Percentiles rank a stretch among this genome's conserved stretches.
Evolutionary conservation across 2,329 filamentous ascomycete species (phyloP).

Genomic region (Fusarium sp.): DNA sequence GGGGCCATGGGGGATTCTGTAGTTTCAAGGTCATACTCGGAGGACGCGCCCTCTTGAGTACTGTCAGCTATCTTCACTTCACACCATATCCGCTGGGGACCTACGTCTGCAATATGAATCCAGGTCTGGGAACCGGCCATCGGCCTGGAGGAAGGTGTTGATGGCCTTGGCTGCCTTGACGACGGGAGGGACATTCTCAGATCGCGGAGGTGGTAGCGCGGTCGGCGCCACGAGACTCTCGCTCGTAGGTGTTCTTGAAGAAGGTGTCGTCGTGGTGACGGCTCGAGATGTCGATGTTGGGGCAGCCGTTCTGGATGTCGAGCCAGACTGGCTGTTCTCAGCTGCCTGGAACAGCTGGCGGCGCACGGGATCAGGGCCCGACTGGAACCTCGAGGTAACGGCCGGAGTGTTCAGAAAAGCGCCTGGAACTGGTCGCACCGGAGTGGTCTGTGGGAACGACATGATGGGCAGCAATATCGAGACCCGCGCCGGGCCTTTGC

Average conservation of each 20-base stretch:
- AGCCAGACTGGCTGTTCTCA: conserved; percentile 40
- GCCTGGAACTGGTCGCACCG: conserved; percentile 79
- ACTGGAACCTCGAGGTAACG: conserved; percentile 61
- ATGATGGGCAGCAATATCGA: conserved; percentile 54
- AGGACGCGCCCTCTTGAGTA: conserved; percentile 83
- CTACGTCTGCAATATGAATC: conserved; percentile 90
- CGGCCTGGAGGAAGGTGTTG: conserved; percentile 80
- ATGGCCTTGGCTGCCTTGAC: conserved; percentile 86
- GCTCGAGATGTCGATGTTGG: conserved; percentile 35
- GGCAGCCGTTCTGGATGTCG: conserved; percentile 31
- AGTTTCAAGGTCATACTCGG: conserved; percentile 85
- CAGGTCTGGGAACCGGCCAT: conserved; percentile 87
- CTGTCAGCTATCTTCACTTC: conserved; percentile 39
- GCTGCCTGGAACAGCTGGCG: conserved; percentile 62
- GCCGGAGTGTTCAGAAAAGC: conserved; percentile 82
- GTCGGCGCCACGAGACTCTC: conserved; percentile 47
- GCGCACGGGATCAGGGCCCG: conserved; percentile 59
- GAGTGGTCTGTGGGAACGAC: conserved; percentile 70
- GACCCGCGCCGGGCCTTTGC: conserved; percentile 44
- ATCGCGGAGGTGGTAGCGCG: conserved; percentile 58
- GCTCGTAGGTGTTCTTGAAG: conserved; percentile 40
- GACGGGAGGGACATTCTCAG: conserved; percentile 71
- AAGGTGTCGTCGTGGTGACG: conserved; percentile 39
- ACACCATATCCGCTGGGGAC: conserved; percentile 49
- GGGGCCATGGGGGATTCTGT: conserved; percentile 81